Conservation (phyloP, 2,329 filamentous ascomycete species). For the Trichoderma afroharzianum region DNA sequence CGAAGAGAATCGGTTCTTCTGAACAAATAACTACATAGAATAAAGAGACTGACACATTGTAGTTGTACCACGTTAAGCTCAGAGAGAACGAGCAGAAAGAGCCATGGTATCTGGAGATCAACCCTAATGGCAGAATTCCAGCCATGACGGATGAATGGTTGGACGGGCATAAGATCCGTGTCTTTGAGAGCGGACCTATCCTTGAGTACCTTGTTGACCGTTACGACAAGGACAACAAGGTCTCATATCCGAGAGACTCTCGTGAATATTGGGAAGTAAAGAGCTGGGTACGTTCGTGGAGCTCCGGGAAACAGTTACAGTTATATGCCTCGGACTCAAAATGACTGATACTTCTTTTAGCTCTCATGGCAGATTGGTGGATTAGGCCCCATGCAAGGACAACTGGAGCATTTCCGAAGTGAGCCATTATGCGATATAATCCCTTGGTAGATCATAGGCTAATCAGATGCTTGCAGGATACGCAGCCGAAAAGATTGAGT, state of each 20-base stretch:
- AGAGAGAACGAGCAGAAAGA: not conserved
- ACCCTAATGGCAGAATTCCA: not conserved
- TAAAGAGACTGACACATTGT: not conserved
- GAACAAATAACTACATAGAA: not conserved
- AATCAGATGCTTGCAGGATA: not conserved
- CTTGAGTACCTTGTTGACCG: not conserved
- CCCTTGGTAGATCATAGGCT: not conserved
- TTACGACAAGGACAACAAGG: not conserved
- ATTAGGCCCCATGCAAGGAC: not conserved
- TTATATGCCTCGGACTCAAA: not conserved
- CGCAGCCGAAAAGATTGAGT: not conserved
- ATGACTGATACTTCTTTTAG: not conserved
- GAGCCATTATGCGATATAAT: not conserved
- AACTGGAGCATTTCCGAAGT: not conserved
- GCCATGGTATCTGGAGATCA: not conserved
- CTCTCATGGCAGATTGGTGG: not conserved
- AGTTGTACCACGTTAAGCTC: not conserved
- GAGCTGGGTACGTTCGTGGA: not conserved
- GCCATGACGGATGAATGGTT: not conserved
- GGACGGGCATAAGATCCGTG: not conserved
- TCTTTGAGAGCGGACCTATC: not conserved
- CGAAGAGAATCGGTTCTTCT: not conserved
- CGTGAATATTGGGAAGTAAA: not conserved
- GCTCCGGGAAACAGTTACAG: rapidly evolving
- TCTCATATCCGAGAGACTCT: not conserved